Base-by-base conservation (phyloP, 331 rosid genomes). In the Telfairia occidentalis region DNA sequence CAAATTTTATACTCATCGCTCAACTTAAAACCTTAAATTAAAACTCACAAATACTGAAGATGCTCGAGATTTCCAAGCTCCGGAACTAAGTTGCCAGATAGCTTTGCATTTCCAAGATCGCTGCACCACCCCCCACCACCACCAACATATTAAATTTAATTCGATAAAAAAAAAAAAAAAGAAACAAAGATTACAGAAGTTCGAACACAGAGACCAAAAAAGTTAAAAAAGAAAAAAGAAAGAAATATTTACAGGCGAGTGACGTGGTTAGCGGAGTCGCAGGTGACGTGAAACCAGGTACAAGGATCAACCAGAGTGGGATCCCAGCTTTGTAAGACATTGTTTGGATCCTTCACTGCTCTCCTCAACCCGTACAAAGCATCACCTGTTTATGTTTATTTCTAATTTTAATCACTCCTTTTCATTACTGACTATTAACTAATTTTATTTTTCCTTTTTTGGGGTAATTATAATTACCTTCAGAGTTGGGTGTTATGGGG, bases 221-320 rank as follows among this genome's bases (percentile, higher is more conserved):
- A n/a, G n/a, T n/a, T 5, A 54, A 0, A 54, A 6, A 8, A 0
- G 6, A 3, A 2, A 54, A 0, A 28, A 28, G 1, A 43, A 43
- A 2, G 16, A 43, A 43, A 9, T 30, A 18, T 16, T 60, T 92
- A 88, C 98, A 92, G 81, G 59, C 96, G 85, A 32, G 85, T 89
- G 29, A 92, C 91, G 28, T 83, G 87, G 49, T 86, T 85, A 50
- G 85, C 83, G 28, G 48, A 23, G 38, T 92, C 96, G 55, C 97
- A 92, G 42, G 96, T 88, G 71, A 92, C 91, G 77, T 90, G 97
- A 61, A 92, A 92, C 97, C 97, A 92, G 65, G 98, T 92, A 52
- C 98, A 92, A 4, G 98, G 96, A 86, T 92, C 96, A 24, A 92
- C 96, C 63, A 89, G 76, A 70, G 89, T 92, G 6, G 96, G 96